Percentiles rank a stretch among this genome's conserved stretches.
phyloP scores from a whole-genome alignment of 1,139 yeast genomes.

The Debaryomycetaceae sp. region DNA sequence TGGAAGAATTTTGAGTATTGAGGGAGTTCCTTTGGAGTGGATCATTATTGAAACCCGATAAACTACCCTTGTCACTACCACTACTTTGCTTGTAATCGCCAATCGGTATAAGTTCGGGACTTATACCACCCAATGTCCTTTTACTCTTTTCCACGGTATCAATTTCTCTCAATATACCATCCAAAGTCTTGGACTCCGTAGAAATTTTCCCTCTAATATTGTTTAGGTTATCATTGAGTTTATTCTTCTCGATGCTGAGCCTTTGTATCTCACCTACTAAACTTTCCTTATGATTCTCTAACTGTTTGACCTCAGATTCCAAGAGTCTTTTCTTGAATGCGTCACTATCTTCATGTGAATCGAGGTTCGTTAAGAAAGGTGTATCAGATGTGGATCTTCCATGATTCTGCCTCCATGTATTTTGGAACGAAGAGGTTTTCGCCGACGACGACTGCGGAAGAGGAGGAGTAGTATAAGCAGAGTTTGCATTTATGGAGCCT shows the following conservation, averaged over 20 bases:
- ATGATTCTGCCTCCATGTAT: slow-evolving; percentile 17
- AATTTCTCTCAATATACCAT: slow-evolving; percentile 26
- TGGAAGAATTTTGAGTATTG: neutral
- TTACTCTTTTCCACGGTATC: slow-evolving; percentile 25
- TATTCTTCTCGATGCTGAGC: slow-evolving; percentile 26
- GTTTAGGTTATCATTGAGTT: slow-evolving; percentile 24
- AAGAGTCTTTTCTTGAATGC: slow-evolving; percentile 33
- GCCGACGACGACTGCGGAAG: slow-evolving; percentile 20
- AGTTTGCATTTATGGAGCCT: slow-evolving; percentile 30
- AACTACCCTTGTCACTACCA: neutral
- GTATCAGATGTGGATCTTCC: slow-evolving; percentile 41
- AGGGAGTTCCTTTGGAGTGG: neutral
- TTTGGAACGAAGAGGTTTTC: slow-evolving; percentile 4
- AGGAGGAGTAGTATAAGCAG: slow-evolving; percentile 46
- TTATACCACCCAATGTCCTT: slow-evolving; percentile 11
- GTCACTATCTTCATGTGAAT: slow-evolving; percentile 7
- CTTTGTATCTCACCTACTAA: slow-evolving; percentile 28
- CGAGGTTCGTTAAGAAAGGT: slow-evolving; percentile 18
- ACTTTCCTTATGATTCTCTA: slow-evolving; percentile 26
- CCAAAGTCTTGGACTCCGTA: slow-evolving; percentile 23
- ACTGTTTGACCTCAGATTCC: slow-evolving; percentile 39
- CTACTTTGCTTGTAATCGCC: neutral
- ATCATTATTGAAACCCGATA: neutral
- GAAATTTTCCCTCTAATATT: slow-evolving; percentile 20
- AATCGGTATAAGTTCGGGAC: neutral